A percentile compares a stretch with the other conserved stretches of the same genome.
Conservation (phyloP, 139 green algal genomes). For the Coelastrella sp. region DNA sequence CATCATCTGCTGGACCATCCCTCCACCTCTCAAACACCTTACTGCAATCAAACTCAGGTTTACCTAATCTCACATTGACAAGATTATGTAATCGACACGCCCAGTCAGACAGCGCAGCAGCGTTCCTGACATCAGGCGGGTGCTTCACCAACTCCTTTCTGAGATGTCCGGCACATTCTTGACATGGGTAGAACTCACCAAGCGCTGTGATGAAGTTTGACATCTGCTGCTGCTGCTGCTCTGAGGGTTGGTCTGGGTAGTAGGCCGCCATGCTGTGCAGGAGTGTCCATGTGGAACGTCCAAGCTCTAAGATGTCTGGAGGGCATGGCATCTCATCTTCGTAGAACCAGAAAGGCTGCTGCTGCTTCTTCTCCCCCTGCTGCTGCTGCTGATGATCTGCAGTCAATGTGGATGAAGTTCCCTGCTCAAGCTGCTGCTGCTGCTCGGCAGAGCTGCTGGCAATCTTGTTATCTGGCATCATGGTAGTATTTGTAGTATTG, state of each 20-base stretch:
- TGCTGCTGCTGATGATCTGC: neutral
- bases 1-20: slow-evolving; percentile 52
- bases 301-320: slow-evolving; percentile 61
- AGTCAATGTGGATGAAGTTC: too few species aligned
- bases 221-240: slow-evolving; percentile 62
- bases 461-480: too few species aligned
- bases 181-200: slow-evolving; percentile 71
- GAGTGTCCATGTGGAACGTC: slow-evolving; percentile 70
- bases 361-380: neutral
- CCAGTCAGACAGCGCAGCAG: slow-evolving; percentile 54
- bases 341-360: slow-evolving; percentile 49
- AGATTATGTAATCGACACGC: slow-evolving; percentile 69
- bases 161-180: slow-evolving; percentile 61
- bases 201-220: slow-evolving; percentile 55
- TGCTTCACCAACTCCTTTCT: slow-evolving; percentile 42
- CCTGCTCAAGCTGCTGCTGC: slow-evolving; percentile 18
- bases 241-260: slow-evolving; percentile 65
- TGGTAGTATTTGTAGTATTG: too few species aligned
- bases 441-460: too few species aligned
- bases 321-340: slow-evolving; percentile 55
- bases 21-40: slow-evolving; percentile 59
- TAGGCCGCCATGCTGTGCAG: slow-evolving; percentile 75
- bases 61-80: slow-evolving; percentile 72
- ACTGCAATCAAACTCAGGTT: slow-evolving; percentile 69
- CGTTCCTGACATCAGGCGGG: slow-evolving; percentile 50